Conservation (phyloP, 495 filamentous ascomycete species). For the Lophium mytilinum region DNA sequence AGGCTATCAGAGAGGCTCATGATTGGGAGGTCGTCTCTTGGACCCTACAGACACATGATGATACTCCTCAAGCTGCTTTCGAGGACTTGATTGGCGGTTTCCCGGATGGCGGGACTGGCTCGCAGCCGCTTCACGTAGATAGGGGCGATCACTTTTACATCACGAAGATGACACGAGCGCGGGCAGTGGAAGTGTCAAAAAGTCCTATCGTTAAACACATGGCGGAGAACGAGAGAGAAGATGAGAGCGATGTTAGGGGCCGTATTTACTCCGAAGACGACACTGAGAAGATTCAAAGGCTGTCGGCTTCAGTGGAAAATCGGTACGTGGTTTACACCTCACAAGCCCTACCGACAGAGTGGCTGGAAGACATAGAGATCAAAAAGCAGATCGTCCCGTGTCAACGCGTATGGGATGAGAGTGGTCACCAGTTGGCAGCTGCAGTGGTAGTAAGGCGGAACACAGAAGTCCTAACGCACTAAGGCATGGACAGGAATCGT, state of each 20-base stretch:
- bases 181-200: background rate
- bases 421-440: slow-evolving; percentile 3
- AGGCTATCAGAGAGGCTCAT: background rate
- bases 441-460: slow-evolving; percentile 4
- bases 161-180: background rate
- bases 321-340: slow-evolving; percentile 7
- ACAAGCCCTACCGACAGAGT: background rate
- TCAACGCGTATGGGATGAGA: slow-evolving; percentile 8
- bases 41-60: background rate
- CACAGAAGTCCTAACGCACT: background rate
- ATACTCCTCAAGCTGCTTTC: background rate
- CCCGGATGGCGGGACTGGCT: background rate
- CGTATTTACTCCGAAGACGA: background rate
- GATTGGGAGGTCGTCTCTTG: background rate
- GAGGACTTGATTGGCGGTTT: background rate
- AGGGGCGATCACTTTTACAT: background rate
- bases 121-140: background rate
- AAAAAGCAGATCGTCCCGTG: slow-evolving; percentile 17
- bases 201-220: background rate
- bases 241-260: background rate
- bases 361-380: background rate
- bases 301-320: background rate
- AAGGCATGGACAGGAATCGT: too few relatives aligned
- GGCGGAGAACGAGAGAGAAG: background rate
- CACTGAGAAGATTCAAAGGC: background rate